Evolutionary conservation across 75 land plant species (phyloP), one percentile per base, ranked within the genome.

Genomic region (Pinus tabuliformis): DNA sequence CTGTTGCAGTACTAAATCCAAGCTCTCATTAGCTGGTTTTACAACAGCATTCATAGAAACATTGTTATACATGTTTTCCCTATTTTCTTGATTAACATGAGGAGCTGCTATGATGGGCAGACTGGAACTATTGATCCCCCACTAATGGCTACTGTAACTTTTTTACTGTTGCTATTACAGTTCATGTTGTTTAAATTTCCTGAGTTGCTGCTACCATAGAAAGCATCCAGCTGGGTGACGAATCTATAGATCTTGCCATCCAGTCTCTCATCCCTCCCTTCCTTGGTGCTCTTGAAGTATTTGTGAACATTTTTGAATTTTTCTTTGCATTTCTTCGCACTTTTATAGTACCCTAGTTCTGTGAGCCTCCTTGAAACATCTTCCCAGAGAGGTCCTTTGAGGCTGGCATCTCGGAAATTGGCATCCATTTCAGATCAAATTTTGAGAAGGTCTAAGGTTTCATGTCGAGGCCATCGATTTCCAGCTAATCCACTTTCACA

Each of bases 231-330:
- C 63, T 79, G 76, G 2, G 30, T 60, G 77, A 79, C 74, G 62
- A 79, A 79, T 15, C 77, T 75, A 24, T 79, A 79, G 63, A 39
- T 75, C 42, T 75, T 79, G 16, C 81, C 81, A 58, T 79, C 81
- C 5, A 74, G 81, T 49, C 78, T 73, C 36, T 78, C 81, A 4
- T 62, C 81, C 77, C 75, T 76, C 7, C 49, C 81, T 62, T 75
- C 57, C 79, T 52, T 80, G 26, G 81, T 75, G 42, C 77, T 62
- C 56, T 80, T 80, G 79, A 76, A 80, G 72, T 80, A 80, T 62
- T 80, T 80, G 81, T 75, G 56, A 65, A 80, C 81, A 8, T 80
- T 80, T 64, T 80, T 72, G 68, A 80, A 80, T 39, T 80, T 80
- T 49, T 80, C 81, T n/a, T n/a, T n/a, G n/a, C n/a, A n/a, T n/a